Percentiles rank a stretch among this genome's conserved stretches.
phyloP scores from a whole-genome alignment of 129 eudicot genomes.

The Escallonia rubra region DNA sequence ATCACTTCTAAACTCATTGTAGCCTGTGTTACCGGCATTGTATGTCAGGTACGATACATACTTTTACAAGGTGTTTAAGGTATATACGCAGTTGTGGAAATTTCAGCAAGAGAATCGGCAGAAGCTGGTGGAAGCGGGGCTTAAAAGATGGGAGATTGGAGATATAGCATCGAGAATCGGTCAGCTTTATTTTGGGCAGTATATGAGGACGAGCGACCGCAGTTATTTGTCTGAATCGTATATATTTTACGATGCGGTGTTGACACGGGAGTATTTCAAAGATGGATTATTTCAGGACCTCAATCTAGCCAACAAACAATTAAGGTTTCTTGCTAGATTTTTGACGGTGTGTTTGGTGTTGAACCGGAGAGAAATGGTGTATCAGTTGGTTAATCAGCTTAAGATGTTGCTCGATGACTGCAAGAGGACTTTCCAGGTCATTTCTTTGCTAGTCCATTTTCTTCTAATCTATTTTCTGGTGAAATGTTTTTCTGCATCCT shows the following conservation, averaged over 20 bases:
- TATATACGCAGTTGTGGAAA: slow-evolving; percentile 90
- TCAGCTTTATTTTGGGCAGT: slow-evolving; percentile 92
- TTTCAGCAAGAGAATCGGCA: slow-evolving; percentile 92
- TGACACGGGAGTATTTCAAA: slow-evolving; percentile 90
- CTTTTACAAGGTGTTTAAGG: slow-evolving; percentile 81
- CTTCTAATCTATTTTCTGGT: not conserved
- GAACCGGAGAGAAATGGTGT: slow-evolving; percentile 80
- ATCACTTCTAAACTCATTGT: no score
- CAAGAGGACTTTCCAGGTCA: slow-evolving; percentile 84
- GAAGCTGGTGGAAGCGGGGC: slow-evolving; percentile 90
- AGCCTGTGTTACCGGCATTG: slow-evolving; percentile 13
- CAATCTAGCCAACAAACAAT: slow-evolving; percentile 78
- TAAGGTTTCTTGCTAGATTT: slow-evolving; percentile 83
- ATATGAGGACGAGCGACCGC: slow-evolving; percentile 91
- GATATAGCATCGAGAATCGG: slow-evolving; percentile 97
- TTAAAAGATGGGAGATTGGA: slow-evolving; percentile 98
- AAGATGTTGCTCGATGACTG: slow-evolving; percentile 81
- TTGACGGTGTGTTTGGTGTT: slow-evolving; percentile 73
- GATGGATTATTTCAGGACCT: slow-evolving; percentile 80
- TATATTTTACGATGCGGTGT: slow-evolving; percentile 82
- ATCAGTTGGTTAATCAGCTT: slow-evolving; percentile 78
- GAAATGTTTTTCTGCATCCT: not conserved
- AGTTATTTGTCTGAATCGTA: slow-evolving; percentile 86
- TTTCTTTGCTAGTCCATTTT: slow-evolving; percentile 1
- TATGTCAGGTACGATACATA: slow-evolving; percentile 77